phyloP scores from a whole-genome alignment of 768 basidiomycete genomes.

The Leccinum subgranulosum region DNA sequence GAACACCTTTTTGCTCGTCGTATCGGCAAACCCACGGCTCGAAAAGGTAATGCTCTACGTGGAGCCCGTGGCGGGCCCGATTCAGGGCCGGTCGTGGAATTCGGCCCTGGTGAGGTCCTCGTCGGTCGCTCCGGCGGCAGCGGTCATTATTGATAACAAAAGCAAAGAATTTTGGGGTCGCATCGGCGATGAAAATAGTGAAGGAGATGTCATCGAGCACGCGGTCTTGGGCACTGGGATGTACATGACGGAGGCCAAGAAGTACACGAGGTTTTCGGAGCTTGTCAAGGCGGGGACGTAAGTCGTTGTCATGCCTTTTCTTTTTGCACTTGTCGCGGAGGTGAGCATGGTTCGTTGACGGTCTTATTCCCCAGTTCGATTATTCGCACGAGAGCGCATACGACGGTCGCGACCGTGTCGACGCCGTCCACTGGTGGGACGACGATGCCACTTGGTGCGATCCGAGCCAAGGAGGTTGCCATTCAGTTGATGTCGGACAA shows the following conservation, averaged over 20 bases:
- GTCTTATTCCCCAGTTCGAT: constrained; percentile 24
- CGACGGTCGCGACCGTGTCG: constrained; percentile 23
- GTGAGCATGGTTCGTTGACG: neutral
- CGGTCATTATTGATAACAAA: neutral
- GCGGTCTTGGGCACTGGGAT: constrained; percentile 48
- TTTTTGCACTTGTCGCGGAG: neutral
- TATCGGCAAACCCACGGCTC: constrained; percentile 47
- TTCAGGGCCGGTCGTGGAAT: neutral
- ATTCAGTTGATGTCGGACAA: constrained; percentile 5
- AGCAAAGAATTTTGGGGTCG: neutral
- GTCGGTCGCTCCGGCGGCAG: neutral
- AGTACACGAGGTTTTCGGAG: constrained; percentile 48
- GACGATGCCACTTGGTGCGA: constrained; percentile 44
- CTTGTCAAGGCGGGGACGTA: constrained; percentile 55
- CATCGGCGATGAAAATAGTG: constrained; percentile 10
- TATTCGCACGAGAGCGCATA: constrained; percentile 37
- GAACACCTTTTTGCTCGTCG: constrained; percentile 50
- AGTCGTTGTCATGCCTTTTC: constrained; percentile 21
- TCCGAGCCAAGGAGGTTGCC: constrained; percentile 73
- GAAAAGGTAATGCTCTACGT: constrained; percentile 42
- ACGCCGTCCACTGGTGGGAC: constrained; percentile 15
- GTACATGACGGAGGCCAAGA: constrained; percentile 56
- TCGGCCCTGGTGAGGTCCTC: neutral
- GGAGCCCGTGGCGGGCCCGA: constrained; percentile 20
- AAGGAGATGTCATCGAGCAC: constrained; percentile 16